phyloP scores from a whole-genome alignment of 345 rosid species.

The Citrus glauca region DNA sequence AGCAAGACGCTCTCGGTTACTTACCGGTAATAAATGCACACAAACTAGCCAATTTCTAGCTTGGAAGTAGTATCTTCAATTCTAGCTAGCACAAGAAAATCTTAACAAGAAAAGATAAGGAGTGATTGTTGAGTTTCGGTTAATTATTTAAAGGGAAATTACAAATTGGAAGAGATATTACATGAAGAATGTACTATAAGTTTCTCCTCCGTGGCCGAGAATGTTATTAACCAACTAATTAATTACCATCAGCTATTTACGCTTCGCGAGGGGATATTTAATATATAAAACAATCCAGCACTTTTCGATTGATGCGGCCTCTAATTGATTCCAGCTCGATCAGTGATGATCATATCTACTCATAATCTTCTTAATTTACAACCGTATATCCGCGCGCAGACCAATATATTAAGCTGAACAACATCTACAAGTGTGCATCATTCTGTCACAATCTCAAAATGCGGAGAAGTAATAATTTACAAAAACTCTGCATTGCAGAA shows the following conservation, averaged over 20 bases:
- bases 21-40: too few relatives aligned
- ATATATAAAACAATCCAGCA: background rate
- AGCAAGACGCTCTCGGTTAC: too few relatives aligned
- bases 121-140: background rate
- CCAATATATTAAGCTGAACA: background rate
- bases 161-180: background rate
- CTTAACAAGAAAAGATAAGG: too few relatives aligned
- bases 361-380: slow-evolving; percentile 2
- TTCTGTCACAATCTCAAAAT: slow-evolving; percentile 13
- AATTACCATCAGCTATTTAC: too few relatives aligned
- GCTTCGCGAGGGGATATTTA: background rate
- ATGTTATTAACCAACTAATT: too few relatives aligned
- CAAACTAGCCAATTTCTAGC: too few relatives aligned
- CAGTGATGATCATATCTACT: background rate
- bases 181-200: background rate
- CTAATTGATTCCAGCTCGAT: background rate
- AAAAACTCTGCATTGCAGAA: slow-evolving; percentile 16
- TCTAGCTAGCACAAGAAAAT: too few relatives aligned
- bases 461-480: background rate
- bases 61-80: too few relatives aligned
- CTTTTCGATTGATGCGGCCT: background rate
- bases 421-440: slow-evolving; percentile 4
- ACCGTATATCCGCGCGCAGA: background rate
- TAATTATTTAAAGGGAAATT: background rate
- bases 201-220: background rate